Percentiles rank a stretch among this genome's conserved stretches.
These are phyloP conservation scores for Polyporus tsugae DNA, from an alignment of 1,284 basidiomycete species.

Conservation along the genomic window DNA sequence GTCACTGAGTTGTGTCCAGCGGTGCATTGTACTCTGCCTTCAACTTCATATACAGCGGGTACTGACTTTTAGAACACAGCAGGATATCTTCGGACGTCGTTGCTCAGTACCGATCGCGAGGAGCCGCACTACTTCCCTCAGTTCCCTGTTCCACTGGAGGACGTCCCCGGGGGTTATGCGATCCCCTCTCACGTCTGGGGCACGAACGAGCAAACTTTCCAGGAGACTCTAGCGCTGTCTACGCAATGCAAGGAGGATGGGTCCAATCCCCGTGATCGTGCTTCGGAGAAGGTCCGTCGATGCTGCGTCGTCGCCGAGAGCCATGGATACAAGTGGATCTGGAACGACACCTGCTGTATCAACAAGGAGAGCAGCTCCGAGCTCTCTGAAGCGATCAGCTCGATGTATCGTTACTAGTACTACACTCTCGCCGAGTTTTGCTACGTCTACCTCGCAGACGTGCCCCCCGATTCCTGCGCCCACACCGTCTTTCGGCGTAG, in stretches of 20 bases:
- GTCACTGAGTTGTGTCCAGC: too few relatives aligned
- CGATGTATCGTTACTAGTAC: conserved; percentile 25
- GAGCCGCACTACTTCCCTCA: neutral
- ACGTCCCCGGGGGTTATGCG: neutral
- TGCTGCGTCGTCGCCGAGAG: conserved; percentile 1
- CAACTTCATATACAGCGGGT: too few relatives aligned
- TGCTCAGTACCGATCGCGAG: neutral
- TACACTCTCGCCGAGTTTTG: conserved; percentile 21
- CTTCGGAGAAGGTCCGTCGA: neutral
- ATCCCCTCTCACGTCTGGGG: conserved; percentile 4
- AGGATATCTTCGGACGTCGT: neutral
- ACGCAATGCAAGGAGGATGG: neutral
- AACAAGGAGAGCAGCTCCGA: conserved; percentile 27
- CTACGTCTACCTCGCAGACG: conserved; percentile 25
- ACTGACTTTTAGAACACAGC: too few relatives aligned
- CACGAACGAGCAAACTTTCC: neutral
- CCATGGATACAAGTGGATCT: conserved; percentile 17
- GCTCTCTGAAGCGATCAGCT: conserved; percentile 27
- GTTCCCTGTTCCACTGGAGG: too few relatives aligned
- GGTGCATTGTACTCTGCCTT: too few relatives aligned
- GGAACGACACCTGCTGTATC: conserved; percentile 28
- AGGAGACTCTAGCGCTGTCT: neutral
- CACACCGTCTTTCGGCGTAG: too few relatives aligned
- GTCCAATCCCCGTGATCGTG: neutral
- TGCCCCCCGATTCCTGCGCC: neutral